Percentiles rank a stretch among this genome's conserved stretches.
These are phyloP conservation scores for Gaeumannomyces sp. DNA, from an alignment of 2,329 filamentous ascomycete species.

Conservation along the genomic window DNA sequence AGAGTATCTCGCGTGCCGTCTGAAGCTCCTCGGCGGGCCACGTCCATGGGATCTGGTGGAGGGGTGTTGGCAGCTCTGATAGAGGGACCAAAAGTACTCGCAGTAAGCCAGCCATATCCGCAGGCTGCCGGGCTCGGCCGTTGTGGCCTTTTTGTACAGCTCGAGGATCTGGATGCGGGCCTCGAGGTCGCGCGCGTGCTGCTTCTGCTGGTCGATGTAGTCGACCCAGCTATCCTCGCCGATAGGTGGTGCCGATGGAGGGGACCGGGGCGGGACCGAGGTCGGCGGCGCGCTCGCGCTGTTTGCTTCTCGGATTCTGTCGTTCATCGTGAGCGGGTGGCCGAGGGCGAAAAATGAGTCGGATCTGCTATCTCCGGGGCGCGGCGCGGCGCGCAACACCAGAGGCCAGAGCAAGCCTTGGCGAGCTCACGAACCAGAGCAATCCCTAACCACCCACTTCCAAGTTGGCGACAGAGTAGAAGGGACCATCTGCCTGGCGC, in stretches of 20 bases:
- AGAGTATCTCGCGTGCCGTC: conserved; percentile 66
- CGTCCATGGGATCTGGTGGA: conserved; percentile 39
- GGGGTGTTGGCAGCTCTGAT: conserved; percentile 55
- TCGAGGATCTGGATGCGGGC: conserved; percentile 65
- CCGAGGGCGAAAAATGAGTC: neutral
- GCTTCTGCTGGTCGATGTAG: conserved; percentile 66
- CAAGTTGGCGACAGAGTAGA: neutral
- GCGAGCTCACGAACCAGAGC: neutral
- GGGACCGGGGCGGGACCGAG: conserved; percentile 11
- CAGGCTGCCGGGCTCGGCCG: conserved; percentile 66
- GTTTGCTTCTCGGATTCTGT: conserved; percentile 5
- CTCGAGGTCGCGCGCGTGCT: conserved; percentile 55
- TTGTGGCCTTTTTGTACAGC: conserved; percentile 62
- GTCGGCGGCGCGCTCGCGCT: conserved; percentile 9
- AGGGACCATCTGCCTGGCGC: neutral
- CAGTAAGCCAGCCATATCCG: conserved; percentile 73
- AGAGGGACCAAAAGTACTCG: conserved; percentile 69
- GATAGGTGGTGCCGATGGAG: conserved; percentile 39
- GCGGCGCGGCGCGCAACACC: neutral
- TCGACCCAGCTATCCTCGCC: conserved; percentile 74
- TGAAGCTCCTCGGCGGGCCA: conserved; percentile 63
- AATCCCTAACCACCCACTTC: neutral
- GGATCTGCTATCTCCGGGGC: neutral
- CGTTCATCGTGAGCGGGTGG: conserved; percentile 7
- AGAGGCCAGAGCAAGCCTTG: neutral